A percentile compares a stretch with the other conserved stretches of the same genome.
Evolutionary conservation across 768 basidiomycete genomes (phyloP).

Genomic region (Hypholoma sublateritium): DNA sequence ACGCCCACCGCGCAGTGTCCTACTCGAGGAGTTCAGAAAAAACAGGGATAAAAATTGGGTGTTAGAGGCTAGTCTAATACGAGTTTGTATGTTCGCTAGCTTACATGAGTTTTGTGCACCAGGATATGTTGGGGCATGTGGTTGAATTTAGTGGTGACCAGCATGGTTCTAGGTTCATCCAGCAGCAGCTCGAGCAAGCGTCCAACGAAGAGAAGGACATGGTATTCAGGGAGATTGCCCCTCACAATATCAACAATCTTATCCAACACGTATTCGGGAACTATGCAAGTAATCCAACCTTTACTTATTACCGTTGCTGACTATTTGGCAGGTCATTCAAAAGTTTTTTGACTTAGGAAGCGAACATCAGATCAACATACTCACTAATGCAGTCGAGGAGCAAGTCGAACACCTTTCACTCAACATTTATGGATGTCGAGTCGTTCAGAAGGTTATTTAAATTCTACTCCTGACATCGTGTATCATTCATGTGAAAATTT

Average conservation of each 20-base stretch:
- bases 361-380: constrained; percentile 64
- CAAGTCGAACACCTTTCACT: constrained; percentile 75
- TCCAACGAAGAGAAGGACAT: constrained; percentile 75
- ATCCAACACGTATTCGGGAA: constrained; percentile 96
- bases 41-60: constrained; percentile 84
- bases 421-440: constrained; percentile 96
- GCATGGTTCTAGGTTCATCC: constrained; percentile 97
- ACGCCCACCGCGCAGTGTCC: constrained; percentile 56
- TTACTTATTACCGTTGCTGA: neutral
- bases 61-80: constrained; percentile 50
- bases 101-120: neutral
- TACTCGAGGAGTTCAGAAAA: constrained; percentile 83
- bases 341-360: constrained; percentile 90
- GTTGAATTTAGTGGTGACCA: constrained; percentile 95
- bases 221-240: constrained; percentile 88
- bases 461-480: neutral
- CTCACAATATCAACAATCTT: constrained; percentile 68
- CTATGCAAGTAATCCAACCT: constrained; percentile 61
- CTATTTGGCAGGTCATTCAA: constrained; percentile 72
- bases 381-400: constrained; percentile 75
- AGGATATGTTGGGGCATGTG: constrained; percentile 87
- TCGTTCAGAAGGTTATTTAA: constrained; percentile 79
- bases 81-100: neutral
- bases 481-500: neutral
- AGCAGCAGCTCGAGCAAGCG: constrained; percentile 65